These are phyloP conservation scores for Calonectria pseudoturangicola DNA, from an alignment of 2,329 filamentous ascomycete genomes.

Conservation along the genomic window DNA sequence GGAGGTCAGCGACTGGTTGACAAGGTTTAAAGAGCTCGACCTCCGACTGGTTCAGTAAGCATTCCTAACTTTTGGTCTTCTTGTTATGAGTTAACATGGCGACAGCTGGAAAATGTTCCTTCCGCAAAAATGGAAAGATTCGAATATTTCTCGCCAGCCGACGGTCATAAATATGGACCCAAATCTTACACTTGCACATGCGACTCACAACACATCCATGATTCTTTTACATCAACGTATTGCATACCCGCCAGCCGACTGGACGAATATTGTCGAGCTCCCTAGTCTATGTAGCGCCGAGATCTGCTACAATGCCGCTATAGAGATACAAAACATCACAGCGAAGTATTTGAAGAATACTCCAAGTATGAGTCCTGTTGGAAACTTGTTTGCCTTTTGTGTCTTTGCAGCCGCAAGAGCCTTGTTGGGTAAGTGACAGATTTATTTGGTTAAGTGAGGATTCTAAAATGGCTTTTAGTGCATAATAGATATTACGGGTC, in stretches of 20 bases:
- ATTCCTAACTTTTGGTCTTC: too few species aligned
- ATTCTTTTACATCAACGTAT: constrained; percentile 36
- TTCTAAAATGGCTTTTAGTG: not conserved
- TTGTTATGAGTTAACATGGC: not conserved
- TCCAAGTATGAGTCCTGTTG: constrained; percentile 14
- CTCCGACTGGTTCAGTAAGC: constrained; percentile 32
- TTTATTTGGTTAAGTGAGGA: not conserved
- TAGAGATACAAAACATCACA: constrained; percentile 34
- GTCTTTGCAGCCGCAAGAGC: constrained; percentile 38
- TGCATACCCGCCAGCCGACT: constrained; percentile 33
- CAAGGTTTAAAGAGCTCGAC: constrained; percentile 57
- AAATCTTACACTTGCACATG: constrained; percentile 33
- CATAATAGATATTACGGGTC: constrained; percentile 34
- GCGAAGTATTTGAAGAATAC: constrained; percentile 37
- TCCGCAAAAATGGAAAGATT: constrained; percentile 35
- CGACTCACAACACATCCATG: constrained; percentile 36
- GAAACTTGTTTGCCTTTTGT: constrained; percentile 34
- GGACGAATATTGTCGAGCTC: constrained; percentile 33
- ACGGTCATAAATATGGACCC: constrained; percentile 35
- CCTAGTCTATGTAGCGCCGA: constrained; percentile 31
- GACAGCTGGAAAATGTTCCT: constrained; percentile 40
- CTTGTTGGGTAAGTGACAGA: constrained; percentile 3
- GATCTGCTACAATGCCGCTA: constrained; percentile 31
- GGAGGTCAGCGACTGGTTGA: constrained; percentile 63
- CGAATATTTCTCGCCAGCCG: constrained; percentile 33